phyloP scores from a whole-genome alignment of 176 grass and related monocot genomes.

The Miscanthus lutarioriparius region DNA sequence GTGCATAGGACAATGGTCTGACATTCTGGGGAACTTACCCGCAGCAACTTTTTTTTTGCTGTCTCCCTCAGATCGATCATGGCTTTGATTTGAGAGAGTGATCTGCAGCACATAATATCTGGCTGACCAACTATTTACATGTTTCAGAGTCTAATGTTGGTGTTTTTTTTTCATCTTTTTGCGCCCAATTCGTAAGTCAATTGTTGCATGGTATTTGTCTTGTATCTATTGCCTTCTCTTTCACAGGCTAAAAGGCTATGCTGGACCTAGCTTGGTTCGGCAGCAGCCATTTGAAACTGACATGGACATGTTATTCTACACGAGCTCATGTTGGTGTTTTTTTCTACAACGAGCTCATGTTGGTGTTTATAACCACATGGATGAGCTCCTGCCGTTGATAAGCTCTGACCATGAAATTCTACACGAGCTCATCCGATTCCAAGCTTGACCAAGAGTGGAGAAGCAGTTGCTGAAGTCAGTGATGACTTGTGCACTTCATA shows the following conservation, averaged over 20 bases:
- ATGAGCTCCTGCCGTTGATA: no score
- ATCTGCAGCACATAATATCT: not conserved
- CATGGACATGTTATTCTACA: no score
- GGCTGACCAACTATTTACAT: not conserved
- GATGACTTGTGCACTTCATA: not conserved
- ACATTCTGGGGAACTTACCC: not conserved
- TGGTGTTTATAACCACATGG: no score
- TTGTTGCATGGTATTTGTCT: not conserved
- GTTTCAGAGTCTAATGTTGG: not conserved
- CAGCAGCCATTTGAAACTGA: not conserved
- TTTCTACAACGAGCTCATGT: no score
- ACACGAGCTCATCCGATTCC: no score
- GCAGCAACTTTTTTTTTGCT: not conserved
- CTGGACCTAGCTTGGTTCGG: not conserved
- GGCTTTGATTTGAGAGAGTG: not conserved
- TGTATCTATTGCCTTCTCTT: conserved; percentile 1
- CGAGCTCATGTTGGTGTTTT: no score
- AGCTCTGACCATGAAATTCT: no score
- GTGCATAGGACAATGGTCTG: not conserved
- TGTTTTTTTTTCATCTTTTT: not conserved
- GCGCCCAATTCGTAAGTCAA: not conserved
- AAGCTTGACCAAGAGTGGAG: not conserved
- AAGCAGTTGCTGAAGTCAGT: conserved; percentile 28
- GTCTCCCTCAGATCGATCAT: conserved; percentile 1
- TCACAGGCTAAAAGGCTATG: not conserved